These are phyloP conservation scores for Microascus cirrosus DNA, from an alignment of 2,329 filamentous ascomycete genomes.

Conservation along the genomic window DNA sequence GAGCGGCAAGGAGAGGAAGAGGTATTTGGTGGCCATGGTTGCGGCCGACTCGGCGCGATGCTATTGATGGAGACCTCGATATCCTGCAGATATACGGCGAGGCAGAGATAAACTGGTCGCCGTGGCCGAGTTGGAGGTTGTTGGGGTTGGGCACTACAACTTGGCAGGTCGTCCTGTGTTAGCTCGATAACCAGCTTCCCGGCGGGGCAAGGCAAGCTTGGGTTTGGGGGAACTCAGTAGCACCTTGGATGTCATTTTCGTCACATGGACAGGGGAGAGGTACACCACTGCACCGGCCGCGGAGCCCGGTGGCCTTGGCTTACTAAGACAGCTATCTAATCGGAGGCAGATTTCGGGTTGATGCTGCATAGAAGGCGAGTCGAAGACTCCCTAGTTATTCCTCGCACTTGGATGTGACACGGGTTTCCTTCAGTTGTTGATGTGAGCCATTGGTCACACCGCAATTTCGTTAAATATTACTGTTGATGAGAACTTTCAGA, in stretches of 20 bases:
- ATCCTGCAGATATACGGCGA: neutral
- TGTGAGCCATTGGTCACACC: no score
- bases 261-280: neutral
- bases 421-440: no score
- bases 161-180: neutral
- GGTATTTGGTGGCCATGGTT: slow-evolving; percentile 54
- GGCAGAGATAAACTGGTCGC: neutral
- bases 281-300: neutral
- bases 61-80: neutral
- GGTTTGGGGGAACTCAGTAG: neutral
- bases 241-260: neutral
- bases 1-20: slow-evolving; percentile 81
- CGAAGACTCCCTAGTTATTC: no score
- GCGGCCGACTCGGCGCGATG: neutral
- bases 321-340: neutral
- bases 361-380: no score
- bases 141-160: neutral
- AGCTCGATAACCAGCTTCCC: neutral
- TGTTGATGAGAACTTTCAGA: no score
- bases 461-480: no score
- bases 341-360: no score
- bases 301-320: neutral
- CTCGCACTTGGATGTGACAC: no score
- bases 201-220: neutral
- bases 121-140: neutral